These are phyloP conservation scores for Fagopyrum homotropicum DNA, from an alignment of 148 eudicot genomes.

Conservation along the genomic window DNA sequence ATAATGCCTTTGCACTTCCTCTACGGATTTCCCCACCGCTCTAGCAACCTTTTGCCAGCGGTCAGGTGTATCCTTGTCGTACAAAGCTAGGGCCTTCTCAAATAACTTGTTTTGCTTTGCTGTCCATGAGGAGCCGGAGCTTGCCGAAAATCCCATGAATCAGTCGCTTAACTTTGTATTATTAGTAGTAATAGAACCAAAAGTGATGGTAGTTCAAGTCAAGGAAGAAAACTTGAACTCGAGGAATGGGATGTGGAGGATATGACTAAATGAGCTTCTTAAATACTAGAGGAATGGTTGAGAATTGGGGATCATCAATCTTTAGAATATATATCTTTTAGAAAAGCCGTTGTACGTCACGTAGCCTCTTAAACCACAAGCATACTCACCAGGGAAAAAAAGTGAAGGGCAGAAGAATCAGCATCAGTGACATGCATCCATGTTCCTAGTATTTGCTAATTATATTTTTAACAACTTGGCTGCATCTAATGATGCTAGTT, in stretches of 20 bases:
- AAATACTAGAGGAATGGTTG: conserved; percentile 29
- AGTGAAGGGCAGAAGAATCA: conserved; percentile 24
- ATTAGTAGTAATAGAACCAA: neutral
- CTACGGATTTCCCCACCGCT: conserved; percentile 52
- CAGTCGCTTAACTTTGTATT: neutral
- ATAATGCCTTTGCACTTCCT: conserved; percentile 65
- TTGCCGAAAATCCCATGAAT: conserved; percentile 48
- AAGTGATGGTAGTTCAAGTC: conserved; percentile 8
- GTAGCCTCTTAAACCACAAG: neutral
- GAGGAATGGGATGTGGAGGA: conserved; percentile 24
- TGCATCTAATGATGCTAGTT: neutral
- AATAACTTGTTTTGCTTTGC: conserved; percentile 52
- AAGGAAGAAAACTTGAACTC: conserved; percentile 15
- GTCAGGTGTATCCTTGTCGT: conserved; percentile 52
- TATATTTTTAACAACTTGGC: neutral
- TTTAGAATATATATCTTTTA: conserved; percentile 42
- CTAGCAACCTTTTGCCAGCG: conserved; percentile 62
- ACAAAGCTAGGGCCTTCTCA: conserved; percentile 53
- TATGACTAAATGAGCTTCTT: conserved; percentile 26
- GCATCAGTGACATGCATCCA: conserved; percentile 14
- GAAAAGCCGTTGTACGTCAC: conserved; percentile 18
- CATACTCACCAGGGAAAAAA: conserved; percentile 26
- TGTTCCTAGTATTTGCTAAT: conserved; percentile 1
- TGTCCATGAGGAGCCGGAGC: conserved; percentile 55
- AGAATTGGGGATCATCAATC: conserved; percentile 40